These are phyloP conservation scores for Rhodotorula babjevae DNA, from an alignment of 768 basidiomycete genomes.

Conservation along the genomic window DNA sequence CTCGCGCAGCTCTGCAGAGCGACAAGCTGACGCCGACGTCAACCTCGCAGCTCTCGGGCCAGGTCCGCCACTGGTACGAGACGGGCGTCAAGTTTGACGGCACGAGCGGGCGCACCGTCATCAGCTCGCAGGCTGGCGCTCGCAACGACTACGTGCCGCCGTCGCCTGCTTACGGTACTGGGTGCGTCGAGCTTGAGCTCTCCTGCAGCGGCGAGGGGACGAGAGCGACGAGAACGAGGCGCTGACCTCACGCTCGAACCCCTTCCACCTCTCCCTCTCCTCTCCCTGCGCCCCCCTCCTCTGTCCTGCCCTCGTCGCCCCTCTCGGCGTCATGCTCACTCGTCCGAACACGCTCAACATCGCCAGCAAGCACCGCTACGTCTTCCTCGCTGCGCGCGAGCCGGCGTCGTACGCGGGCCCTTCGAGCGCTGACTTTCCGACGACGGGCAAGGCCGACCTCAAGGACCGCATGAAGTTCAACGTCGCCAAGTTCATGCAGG, in stretches of 20 bases:
- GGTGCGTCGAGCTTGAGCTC: neutral
- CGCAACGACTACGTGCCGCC: constrained; percentile 17
- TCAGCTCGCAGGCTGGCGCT: neutral
- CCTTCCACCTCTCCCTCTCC: too few species aligned
- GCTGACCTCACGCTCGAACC: neutral
- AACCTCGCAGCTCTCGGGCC: neutral
- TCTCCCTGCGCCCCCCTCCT: too few species aligned
- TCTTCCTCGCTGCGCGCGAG: constrained; percentile 21
- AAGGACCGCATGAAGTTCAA: constrained; percentile 13
- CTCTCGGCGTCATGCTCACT: neutral
- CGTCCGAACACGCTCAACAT: neutral
- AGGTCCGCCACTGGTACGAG: constrained; percentile 27
- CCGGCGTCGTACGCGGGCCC: constrained; percentile 6
- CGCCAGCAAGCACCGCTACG: constrained; percentile 25
- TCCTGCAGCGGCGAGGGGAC: neutral
- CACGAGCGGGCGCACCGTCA: constrained; percentile 5
- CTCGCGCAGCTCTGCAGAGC: neutral
- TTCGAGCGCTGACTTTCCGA: constrained; percentile 4
- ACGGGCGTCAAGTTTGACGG: constrained; percentile 17
- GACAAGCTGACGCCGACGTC: too few species aligned
- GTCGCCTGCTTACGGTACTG: neutral
- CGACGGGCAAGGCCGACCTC: constrained; percentile 18
- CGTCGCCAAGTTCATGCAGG: constrained; percentile 8
- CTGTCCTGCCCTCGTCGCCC: too few species aligned
- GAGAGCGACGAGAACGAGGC: too few species aligned